Base-by-base conservation (phyloP, 2,329 filamentous ascomycete species). In the Periconia sp. region DNA sequence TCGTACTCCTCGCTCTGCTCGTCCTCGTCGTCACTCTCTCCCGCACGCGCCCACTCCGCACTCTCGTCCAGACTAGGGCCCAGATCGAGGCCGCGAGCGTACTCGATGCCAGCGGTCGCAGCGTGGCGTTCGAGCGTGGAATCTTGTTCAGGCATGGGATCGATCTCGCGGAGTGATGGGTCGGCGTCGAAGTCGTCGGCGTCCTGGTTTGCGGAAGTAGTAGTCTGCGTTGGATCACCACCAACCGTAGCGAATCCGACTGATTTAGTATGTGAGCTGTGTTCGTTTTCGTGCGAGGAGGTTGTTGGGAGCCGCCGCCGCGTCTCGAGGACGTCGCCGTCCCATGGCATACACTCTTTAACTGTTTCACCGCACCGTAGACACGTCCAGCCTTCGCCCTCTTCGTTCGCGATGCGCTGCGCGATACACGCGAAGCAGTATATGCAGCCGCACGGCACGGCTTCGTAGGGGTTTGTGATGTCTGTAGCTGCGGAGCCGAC, bases 361-460 rank as follows among this genome's bases (percentile, higher is more conserved):
- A 96, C 85, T 18, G 88, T 72, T 67, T 91, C 89, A 17, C 92
- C 92, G 68, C 94, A 99, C 18, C 94, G 84, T 45, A 99, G 77
- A 75, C 94, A 99, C 11, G 85, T 83, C 91, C 92, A 97, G 2
- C 93, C 93, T 68, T 97, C 91, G 31, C 93, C 94, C 71, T 97
- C 93, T 74, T 97, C 93, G 6, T 88, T 85, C 74, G 97, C 93
- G 42, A 99, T 82, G 55, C 90, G 85, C 53, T 92, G 91, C 2
- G 92, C 91, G n/a, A 97, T 76, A 68, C 94, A 99, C 17, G 96
- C 91, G 70, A 95, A 99, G 75, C 94, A 99, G 76, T 97, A 99
- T 54, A 97, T 82, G 72, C 92, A 96, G 0, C 89, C 89, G 66
- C 94, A 99, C 0, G 91, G 88, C 2, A 92, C 84, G 0, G 92